Percentiles rank a stretch among this genome's conserved stretches.
Conservation (phyloP, 1,284 basidiomycete species). For the Heliocybe sulcata region DNA sequence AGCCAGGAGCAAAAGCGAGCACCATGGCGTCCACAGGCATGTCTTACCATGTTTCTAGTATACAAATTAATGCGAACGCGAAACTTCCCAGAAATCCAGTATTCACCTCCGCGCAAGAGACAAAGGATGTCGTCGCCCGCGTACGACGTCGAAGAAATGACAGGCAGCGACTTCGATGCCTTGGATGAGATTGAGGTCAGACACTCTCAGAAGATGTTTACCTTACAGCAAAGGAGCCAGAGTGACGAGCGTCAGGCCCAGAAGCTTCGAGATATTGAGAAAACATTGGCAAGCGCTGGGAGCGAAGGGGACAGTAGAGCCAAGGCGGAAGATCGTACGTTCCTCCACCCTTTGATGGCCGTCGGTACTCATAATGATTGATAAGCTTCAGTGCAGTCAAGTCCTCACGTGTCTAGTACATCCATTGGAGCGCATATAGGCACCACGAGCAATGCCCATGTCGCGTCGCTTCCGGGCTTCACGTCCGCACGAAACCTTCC, state of each 20-base stretch:
- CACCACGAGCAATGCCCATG: neutral
- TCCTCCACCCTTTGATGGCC: neutral
- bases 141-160: slow-evolving; percentile 9
- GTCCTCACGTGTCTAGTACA: too few species aligned
- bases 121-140: slow-evolving; percentile 11
- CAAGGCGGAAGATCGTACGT: neutral
- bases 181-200: slow-evolving; percentile 9
- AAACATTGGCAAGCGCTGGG: neutral
- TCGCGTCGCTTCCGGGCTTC: neutral
- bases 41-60: neutral
- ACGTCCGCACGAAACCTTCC: slow-evolving; percentile 2
- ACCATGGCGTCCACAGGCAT: neutral
- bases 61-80: neutral
- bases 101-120: slow-evolving; percentile 11
- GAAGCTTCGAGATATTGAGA: neutral
- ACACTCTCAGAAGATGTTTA: slow-evolving; percentile 6
- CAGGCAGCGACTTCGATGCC: slow-evolving; percentile 5
- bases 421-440: neutral
- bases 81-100: neutral
- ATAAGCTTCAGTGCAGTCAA: too few species aligned
- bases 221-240: neutral
- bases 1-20: neutral
- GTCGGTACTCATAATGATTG: too few species aligned
- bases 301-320: neutral
- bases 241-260: neutral